Evolutionary conservation across 352 stramenopile genomes (phyloP).

Genomic region (Saprolegnia parasitica): DNA sequence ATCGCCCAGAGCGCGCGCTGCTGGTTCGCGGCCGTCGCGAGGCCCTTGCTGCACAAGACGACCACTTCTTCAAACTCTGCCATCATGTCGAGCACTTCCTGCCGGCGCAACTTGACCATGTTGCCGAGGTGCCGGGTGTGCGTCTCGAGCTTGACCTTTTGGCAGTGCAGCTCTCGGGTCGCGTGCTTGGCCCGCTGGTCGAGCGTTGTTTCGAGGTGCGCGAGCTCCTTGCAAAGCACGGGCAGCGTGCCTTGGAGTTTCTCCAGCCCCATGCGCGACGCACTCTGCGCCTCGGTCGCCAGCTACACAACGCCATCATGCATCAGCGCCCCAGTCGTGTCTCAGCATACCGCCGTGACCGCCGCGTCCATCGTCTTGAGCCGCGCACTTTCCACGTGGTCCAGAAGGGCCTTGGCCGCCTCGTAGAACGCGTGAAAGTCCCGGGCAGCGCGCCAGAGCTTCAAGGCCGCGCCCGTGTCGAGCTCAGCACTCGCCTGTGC

Average conservation of each 20-base stretch:
- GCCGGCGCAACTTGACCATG: neutral
- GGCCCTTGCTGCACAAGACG: neutral
- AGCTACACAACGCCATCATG: neutral
- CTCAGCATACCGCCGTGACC: neutral
- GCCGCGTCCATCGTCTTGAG: conserved; percentile 1
- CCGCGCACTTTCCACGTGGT: neutral
- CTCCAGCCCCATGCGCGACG: neutral
- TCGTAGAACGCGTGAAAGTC: conserved; percentile 1
- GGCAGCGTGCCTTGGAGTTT: neutral
- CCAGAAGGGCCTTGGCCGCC: neutral
- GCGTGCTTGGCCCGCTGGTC: conserved; percentile 5
- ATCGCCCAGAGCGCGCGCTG: conserved; percentile 1
- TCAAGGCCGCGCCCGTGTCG: neutral
- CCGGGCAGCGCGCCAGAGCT: neutral
- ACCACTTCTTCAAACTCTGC: conserved; percentile 9
- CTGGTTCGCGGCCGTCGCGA: neutral
- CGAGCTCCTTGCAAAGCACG: neutral
- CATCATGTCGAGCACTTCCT: neutral
- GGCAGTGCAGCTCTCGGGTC: neutral
- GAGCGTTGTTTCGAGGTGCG: neutral
- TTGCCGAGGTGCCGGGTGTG: neutral
- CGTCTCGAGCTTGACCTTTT: neutral
- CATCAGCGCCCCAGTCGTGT: neutral
- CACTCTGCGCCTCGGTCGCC: neutral
- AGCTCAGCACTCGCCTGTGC: neutral